These are phyloP conservation scores for Xylariaceae sp. DNA, from an alignment of 2,329 filamentous ascomycete genomes.

Conservation along the genomic window DNA sequence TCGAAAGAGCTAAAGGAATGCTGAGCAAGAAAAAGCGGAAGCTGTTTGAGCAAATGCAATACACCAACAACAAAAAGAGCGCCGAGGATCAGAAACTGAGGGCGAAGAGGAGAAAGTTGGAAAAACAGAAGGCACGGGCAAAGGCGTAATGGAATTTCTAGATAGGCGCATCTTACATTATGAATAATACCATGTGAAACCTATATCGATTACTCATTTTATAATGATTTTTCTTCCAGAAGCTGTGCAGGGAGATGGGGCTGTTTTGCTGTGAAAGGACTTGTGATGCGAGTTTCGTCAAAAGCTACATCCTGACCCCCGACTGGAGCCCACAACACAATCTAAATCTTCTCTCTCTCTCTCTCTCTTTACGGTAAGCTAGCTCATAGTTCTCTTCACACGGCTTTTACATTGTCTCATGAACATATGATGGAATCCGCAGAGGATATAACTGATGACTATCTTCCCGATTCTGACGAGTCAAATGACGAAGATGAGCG, in stretches of 20 bases:
- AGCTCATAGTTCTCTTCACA: neutral
- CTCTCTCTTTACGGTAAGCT: neutral
- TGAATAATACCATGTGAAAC: conserved; percentile 23
- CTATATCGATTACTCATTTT: neutral
- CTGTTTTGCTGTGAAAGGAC: neutral
- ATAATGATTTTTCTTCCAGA: too few relatives aligned
- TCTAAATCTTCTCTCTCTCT: neutral
- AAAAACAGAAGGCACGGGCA: conserved; percentile 58
- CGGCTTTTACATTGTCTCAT: conserved; percentile 1
- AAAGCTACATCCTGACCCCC: neutral
- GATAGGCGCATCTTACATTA: conserved; percentile 6
- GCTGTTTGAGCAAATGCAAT: conserved; percentile 96
- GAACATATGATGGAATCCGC: conserved; percentile 28
- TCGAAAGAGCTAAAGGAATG: conserved; percentile 97
- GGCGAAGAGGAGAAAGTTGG: conserved; percentile 87
- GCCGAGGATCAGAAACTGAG: conserved; percentile 86
- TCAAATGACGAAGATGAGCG: conserved; percentile 51
- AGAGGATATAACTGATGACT: conserved; percentile 30
- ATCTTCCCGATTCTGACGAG: conserved; percentile 47
- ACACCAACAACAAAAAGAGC: conserved; percentile 92
- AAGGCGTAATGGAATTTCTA: conserved; percentile 31
- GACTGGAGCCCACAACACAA: conserved; percentile 12
- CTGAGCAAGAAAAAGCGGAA: conserved; percentile 97
- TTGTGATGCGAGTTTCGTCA: neutral
- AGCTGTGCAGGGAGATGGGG: neutral